phyloP scores from a whole-genome alignment of 2,329 filamentous ascomycete species.

The Penicillium sp. region DNA sequence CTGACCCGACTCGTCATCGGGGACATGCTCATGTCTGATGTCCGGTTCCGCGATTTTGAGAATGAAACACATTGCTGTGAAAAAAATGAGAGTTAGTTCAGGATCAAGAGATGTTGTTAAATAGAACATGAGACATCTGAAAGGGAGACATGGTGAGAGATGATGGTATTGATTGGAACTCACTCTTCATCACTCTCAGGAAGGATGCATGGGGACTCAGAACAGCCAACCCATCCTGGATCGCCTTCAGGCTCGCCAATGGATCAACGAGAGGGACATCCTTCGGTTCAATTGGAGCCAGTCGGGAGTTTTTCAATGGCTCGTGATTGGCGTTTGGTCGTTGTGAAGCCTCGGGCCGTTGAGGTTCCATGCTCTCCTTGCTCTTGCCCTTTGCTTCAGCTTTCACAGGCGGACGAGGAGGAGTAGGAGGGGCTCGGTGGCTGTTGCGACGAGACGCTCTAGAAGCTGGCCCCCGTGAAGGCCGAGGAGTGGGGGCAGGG shows the following conservation, averaged over 20 bases:
- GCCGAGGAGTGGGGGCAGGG: not conserved
- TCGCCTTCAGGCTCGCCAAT: constrained; percentile 27
- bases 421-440: not conserved
- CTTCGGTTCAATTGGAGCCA: constrained; percentile 21
- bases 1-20: not conserved
- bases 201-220: constrained; percentile 23
- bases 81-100: not conserved
- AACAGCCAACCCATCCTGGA: constrained; percentile 21
- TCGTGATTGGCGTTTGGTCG: constrained; percentile 28
- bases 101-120: not conserved
- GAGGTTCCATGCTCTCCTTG: not conserved
- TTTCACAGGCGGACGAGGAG: not conserved
- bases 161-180: not conserved
- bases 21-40: constrained; percentile 2
- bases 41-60: constrained; percentile 10
- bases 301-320: constrained; percentile 29
- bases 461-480: not conserved
- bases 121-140: not conserved
- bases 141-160: not conserved
- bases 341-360: not conserved
- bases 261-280: constrained; percentile 16
- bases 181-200: constrained; percentile 15
- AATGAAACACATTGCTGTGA: constrained; percentile 20
- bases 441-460: not conserved
- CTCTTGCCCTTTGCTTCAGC: not conserved